These are phyloP conservation scores for Citrus unshiu DNA, from an alignment of 345 rosid species.

Conservation along the genomic window DNA sequence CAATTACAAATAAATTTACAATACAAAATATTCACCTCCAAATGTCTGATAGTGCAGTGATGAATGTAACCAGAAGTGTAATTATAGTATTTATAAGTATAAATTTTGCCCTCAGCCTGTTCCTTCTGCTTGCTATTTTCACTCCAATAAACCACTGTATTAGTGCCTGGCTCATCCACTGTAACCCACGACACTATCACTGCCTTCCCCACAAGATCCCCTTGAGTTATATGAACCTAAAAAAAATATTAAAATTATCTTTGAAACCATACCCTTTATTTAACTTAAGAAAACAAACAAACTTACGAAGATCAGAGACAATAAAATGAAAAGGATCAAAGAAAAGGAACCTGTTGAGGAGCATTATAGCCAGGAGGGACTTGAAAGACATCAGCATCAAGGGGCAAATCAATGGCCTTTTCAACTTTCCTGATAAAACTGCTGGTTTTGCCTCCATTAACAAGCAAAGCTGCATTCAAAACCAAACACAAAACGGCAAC, in stretches of 20 bases:
- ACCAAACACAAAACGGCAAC: conserved; percentile 34
- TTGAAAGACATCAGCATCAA: conserved; percentile 64
- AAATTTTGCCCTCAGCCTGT: conserved; percentile 44
- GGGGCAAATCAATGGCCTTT: conserved; percentile 63
- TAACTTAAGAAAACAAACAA: background rate
- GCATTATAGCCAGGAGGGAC: conserved; percentile 81
- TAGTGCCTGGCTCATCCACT: conserved; percentile 58
- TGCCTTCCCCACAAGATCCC: conserved; percentile 75
- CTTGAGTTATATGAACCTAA: conserved; percentile 91
- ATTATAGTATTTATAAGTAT: conserved; percentile 49
- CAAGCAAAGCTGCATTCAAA: conserved; percentile 34
- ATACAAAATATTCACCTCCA: conserved; percentile 43
- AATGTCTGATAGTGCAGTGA: conserved; percentile 61
- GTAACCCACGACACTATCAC: conserved; percentile 96
- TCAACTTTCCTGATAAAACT: conserved; percentile 50
- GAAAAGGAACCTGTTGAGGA: conserved; percentile 70
- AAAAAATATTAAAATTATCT: conserved; percentile 4
- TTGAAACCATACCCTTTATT: background rate
- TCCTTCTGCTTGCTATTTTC: conserved; percentile 36
- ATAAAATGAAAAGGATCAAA: background rate
- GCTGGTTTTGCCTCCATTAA: conserved; percentile 75
- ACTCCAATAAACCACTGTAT: conserved; percentile 63
- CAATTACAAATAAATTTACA: background rate
- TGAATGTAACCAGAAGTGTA: conserved; percentile 87
- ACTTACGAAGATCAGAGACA: background rate